These are phyloP conservation scores for Zea mays DNA, from an alignment of 176 grass and related monocot genomes.

Conservation along the genomic window DNA sequence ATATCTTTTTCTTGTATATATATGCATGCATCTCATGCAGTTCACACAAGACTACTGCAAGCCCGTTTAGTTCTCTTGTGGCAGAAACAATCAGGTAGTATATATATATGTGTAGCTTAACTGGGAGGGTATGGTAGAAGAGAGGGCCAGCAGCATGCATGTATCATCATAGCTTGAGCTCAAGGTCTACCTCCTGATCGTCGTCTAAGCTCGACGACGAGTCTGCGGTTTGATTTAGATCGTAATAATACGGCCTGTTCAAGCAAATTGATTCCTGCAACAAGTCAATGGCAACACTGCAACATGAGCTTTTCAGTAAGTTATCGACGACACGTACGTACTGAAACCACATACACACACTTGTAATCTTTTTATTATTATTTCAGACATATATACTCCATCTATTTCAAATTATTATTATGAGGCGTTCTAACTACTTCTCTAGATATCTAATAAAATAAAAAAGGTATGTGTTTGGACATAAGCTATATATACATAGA, in stretches of 20 bases:
- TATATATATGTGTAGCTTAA: conserved; percentile 3
- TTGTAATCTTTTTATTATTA: not conserved
- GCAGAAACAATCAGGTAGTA: too few relatives aligned
- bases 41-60: too few relatives aligned
- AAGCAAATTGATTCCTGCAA: conserved; percentile 31
- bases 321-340: not conserved
- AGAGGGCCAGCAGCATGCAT: not conserved
- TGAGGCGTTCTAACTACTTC: not conserved
- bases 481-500: not conserved
- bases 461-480: not conserved
- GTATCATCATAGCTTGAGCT: conserved; percentile 52
- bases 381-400: not conserved
- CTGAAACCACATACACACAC: not conserved
- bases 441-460: not conserved
- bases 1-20: too few relatives aligned
- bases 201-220: conserved; percentile 31
- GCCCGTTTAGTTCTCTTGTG: too few relatives aligned
- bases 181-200: conserved; percentile 52
- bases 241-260: conserved; percentile 1
- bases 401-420: not conserved
- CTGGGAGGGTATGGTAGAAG: not conserved
- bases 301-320: not conserved
- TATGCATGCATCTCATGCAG: too few relatives aligned
- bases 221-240: conserved; percentile 29
- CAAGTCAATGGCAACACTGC: not conserved